Base-by-base conservation (phyloP, 1,284 basidiomycete species). In the Hypsizygus ulmarius region DNA sequence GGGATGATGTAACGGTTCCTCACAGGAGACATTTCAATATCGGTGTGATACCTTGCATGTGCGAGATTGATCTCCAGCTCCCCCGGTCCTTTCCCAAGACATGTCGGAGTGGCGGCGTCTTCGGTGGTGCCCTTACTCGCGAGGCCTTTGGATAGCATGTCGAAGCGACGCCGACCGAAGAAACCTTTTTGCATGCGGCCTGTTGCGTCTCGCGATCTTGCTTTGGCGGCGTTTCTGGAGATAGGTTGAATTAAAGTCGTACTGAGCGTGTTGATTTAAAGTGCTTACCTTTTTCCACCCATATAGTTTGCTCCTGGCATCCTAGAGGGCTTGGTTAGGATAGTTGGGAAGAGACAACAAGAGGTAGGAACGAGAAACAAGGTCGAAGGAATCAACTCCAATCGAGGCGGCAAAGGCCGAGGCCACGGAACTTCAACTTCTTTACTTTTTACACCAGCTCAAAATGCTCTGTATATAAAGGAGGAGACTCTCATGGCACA, bases 221-320 rank as follows among this genome's bases (percentile, higher is more conserved):
- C 71, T 57, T 72, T 79, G n/a, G 74, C 77, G 1, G 70, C 67
- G 57, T 79, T 82, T 54, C 82, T 84, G 55, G 12, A 4, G n/a
- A 29, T 25, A 9, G 12, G 2, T 18, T 25, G 21, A 12, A 9
- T 33, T 5, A 39, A 36, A 3, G 12, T 19, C 6, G 28, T 11
- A 34, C 11, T 28, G 10, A 16, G 11, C 25, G 14, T 4, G 18
- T 12, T 16, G 19, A 3, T 6, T n/a, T 36, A 36, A 11, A 7
- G 12, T 14, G 55, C 61, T 36, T 48, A 78, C 80, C 77, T 70
- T 61, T 73, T 78, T 29, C 80, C 80, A 14, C 80, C 80, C 74
- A 80, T 82, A 56, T 81, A 82, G 53, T 82, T 82, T 36, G 79
- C 78, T 4, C 79, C 79, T 3, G 67, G 62, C 77, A 78, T 79